phyloP scores from a whole-genome alignment of 208 protist genomes.

The Herpetomonas samuelpessoai region DNA sequence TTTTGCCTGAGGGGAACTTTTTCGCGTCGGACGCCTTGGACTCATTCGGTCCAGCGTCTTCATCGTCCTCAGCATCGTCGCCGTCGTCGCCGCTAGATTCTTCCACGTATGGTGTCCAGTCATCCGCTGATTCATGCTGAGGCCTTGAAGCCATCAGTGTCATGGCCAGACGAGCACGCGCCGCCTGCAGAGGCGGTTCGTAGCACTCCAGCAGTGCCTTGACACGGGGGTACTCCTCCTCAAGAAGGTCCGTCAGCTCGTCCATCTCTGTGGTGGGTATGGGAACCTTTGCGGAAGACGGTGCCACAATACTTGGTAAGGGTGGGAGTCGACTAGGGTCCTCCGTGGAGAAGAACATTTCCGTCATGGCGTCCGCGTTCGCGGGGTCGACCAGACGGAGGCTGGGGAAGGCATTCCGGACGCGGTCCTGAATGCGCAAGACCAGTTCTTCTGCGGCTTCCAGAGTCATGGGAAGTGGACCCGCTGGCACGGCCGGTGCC shows the following conservation, averaged over 20 bases:
- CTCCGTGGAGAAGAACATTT: neutral
- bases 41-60: no score
- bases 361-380: constrained; percentile 8
- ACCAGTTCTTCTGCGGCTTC: constrained; percentile 31
- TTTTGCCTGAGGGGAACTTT: neutral
- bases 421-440: constrained; percentile 37
- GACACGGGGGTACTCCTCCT: constrained; percentile 28
- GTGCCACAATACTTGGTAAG: constrained; percentile 12
- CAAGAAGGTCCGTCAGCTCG: constrained; percentile 42
- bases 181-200: constrained; percentile 16
- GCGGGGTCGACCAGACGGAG: constrained; percentile 13
- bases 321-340: constrained; percentile 1
- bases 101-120: constrained; percentile 10
- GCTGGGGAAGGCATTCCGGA: constrained; percentile 39
- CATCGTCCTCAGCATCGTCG: constrained; percentile 20
- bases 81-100: constrained; percentile 3
- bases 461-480: constrained; percentile 4
- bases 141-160: constrained; percentile 13
- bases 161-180: constrained; percentile 17
- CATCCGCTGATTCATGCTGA: constrained; percentile 14
- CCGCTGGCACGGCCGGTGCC: no score
- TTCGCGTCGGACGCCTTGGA: no score
- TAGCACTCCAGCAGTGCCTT: constrained; percentile 44
- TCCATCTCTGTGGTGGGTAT: constrained; percentile 43
- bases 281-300: constrained; percentile 14